Evolutionary conservation across 2,329 filamentous ascomycete genomes (phyloP).

Genomic region (Hymenoscyphus fraxineus): DNA sequence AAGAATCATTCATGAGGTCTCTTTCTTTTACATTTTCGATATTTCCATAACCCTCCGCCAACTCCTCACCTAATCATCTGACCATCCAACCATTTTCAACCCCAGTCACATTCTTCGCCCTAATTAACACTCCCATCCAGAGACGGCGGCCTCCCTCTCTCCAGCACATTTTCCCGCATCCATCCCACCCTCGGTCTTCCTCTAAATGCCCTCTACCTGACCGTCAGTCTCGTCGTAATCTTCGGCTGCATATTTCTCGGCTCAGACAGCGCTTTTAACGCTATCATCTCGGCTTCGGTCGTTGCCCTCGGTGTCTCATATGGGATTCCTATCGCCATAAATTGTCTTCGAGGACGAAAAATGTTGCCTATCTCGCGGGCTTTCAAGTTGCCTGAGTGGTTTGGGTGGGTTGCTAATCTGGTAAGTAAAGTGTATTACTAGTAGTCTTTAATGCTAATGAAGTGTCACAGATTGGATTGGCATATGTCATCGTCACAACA

Average conservation of each 20-base stretch:
- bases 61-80: not conserved
- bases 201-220: constrained; percentile 62
- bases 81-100: too few relatives aligned
- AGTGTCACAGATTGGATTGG: constrained; percentile 43
- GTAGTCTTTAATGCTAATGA: constrained; percentile 11
- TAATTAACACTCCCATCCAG: not conserved
- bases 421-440: constrained; percentile 35
- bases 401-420: constrained; percentile 59
- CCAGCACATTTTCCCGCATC: constrained; percentile 50
- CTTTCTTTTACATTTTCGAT: constrained; percentile 44
- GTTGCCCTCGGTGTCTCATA: constrained; percentile 70
- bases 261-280: constrained; percentile 64
- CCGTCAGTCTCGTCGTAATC: constrained; percentile 56
- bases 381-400: constrained; percentile 50
- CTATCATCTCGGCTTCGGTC: constrained; percentile 66
- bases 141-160: not conserved
- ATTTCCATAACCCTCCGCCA: not conserved
- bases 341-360: constrained; percentile 61
- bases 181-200: constrained; percentile 60
- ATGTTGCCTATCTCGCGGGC: constrained; percentile 57
- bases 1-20: constrained; percentile 43
- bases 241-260: constrained; percentile 69
- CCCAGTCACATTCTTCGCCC: too few relatives aligned
- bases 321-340: constrained; percentile 67
- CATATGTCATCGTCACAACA: constrained; percentile 56